phyloP scores from a whole-genome alignment of 257 asterid species.

The Lycium barbarum region DNA sequence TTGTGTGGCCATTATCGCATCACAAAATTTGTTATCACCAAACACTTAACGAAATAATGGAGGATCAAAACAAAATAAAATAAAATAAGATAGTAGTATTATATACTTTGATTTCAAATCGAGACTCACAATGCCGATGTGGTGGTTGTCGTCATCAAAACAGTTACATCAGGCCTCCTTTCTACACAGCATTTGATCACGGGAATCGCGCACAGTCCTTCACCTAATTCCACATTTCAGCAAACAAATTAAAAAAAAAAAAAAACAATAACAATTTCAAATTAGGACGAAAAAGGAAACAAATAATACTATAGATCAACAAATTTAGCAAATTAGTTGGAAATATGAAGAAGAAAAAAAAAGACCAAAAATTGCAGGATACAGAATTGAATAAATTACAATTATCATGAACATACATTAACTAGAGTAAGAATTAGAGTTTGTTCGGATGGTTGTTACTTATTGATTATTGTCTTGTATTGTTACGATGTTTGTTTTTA shows the following conservation, averaged over 20 bases:
- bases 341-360: not conserved
- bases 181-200: conserved; percentile 74
- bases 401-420: not conserved
- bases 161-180: conserved; percentile 70
- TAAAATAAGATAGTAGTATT: not conserved
- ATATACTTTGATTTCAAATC: not conserved
- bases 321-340: too few species aligned
- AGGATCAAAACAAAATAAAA: conserved; percentile 18
- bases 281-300: not conserved
- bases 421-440: too few species aligned
- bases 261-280: too few species aligned
- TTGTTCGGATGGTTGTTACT: too few species aligned
- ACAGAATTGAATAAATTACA: not conserved
- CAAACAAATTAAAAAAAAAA: too few species aligned
- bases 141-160: conserved; percentile 86
- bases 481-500: too few species aligned
- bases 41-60: not conserved
- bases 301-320: too few species aligned
- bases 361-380: not conserved
- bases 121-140: conserved; percentile 79
- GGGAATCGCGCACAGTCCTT: conserved; percentile 85
- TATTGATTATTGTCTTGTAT: too few species aligned
- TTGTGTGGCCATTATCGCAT: not conserved
- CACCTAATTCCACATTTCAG: conserved; percentile 52
- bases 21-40: not conserved